Conservation (phyloP, 108 stramenopile genomes). For the Fistulifera pelliculosa region DNA sequence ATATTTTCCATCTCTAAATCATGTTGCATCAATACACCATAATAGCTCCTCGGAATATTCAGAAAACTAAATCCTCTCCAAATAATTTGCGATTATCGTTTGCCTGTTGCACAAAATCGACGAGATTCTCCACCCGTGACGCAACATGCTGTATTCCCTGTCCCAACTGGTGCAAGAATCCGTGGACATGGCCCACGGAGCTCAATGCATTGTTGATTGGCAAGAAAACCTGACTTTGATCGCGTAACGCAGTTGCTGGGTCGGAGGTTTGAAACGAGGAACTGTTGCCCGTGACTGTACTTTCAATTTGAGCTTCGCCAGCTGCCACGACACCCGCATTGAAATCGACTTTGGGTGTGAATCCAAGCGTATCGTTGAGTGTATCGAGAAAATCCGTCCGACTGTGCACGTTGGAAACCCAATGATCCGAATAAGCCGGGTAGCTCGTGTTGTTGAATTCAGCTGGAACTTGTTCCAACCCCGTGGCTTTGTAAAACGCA, state of each 20-base stretch:
- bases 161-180: conserved; percentile 75
- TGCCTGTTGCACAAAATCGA: conserved; percentile 66
- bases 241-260: conserved; percentile 34
- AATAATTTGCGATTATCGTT: conserved; percentile 64
- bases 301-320: conserved; percentile 85
- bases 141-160: conserved; percentile 88
- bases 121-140: conserved; percentile 66
- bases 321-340: conserved; percentile 89
- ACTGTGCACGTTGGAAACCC: conserved; percentile 63
- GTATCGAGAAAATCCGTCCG: conserved; percentile 75
- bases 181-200: conserved; percentile 84
- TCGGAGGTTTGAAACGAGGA: conserved; percentile 32
- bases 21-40: conserved; percentile 50
- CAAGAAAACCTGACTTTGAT: conserved; percentile 83
- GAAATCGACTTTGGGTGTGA: conserved; percentile 77
- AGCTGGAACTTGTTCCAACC: conserved; percentile 46
- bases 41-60: conserved; percentile 77
- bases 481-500: conserved; percentile 39
- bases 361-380: conserved; percentile 68
- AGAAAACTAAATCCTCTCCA: conserved; percentile 84
- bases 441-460: conserved; percentile 41
- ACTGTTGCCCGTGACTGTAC: conserved; percentile 78
- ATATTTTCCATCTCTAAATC: too few relatives aligned
- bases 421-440: conserved; percentile 81
- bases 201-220: conserved; percentile 87